Percentiles rank a stretch among this genome's conserved stretches.
phyloP scores from a whole-genome alignment of 1,284 basidiomycete species.

The Wallemia mellicola region DNA sequence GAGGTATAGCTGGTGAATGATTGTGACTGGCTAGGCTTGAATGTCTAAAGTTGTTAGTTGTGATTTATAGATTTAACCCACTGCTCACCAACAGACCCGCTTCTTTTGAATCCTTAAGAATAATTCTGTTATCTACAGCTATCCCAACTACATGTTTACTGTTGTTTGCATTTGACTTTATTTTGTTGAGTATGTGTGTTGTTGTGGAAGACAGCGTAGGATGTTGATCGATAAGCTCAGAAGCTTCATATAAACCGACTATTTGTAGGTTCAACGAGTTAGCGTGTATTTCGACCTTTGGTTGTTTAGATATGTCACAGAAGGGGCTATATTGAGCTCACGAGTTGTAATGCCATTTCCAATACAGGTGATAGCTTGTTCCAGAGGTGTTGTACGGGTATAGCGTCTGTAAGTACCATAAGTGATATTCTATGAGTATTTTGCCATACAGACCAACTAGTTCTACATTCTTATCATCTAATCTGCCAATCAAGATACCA shows the following conservation, averaged over 20 bases:
- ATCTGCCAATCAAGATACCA: not conserved
- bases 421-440: not conserved
- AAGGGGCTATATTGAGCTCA: not conserved
- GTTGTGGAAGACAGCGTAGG: not conserved
- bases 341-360: not conserved
- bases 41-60: not conserved
- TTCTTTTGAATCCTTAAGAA: not conserved
- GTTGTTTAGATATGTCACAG: not conserved
- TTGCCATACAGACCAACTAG: not conserved
- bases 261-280: not conserved
- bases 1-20: not conserved
- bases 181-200: not conserved
- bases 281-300: not conserved
- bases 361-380: not conserved
- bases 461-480: not conserved
- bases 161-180: not conserved
- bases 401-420: not conserved
- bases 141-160: not conserved
- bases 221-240: not conserved
- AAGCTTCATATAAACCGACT: not conserved
- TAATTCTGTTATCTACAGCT: not conserved
- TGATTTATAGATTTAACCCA: not conserved
- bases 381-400: not conserved
- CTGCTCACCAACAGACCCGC: not conserved
- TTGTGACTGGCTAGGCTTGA: not conserved